Conservation (phyloP, 306 rosid genomes). For the Dicorynia guianensis region DNA sequence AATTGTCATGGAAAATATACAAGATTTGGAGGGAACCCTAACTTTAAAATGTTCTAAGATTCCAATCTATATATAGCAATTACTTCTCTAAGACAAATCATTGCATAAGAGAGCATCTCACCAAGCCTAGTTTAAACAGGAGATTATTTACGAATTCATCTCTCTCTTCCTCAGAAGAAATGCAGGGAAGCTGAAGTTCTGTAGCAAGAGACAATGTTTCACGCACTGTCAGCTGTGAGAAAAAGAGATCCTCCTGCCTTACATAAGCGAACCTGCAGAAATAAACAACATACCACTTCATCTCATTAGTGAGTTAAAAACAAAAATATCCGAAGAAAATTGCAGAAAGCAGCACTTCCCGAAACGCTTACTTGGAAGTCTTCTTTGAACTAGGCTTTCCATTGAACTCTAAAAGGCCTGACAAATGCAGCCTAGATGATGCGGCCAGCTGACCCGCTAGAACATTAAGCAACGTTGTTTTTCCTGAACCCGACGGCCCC, state of each 20-base stretch:
- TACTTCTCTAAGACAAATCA: constrained; percentile 16
- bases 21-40: not conserved
- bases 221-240: constrained; percentile 92
- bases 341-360: constrained; percentile 24
- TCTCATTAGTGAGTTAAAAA: constrained; percentile 3
- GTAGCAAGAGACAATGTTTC: constrained; percentile 88
- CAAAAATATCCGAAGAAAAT: constrained; percentile 25
- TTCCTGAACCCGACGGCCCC: constrained; percentile 99
- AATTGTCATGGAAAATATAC: not conserved
- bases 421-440: constrained; percentile 66
- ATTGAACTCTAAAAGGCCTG: constrained; percentile 82
- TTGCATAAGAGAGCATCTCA: constrained; percentile 41
- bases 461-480: constrained; percentile 88
- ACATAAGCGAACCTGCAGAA: constrained; percentile 84
- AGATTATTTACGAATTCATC: constrained; percentile 81
- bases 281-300: constrained; percentile 20
- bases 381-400: constrained; percentile 71
- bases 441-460: constrained; percentile 86
- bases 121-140: constrained; percentile 86
- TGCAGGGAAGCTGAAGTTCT: constrained; percentile 78
- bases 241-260: constrained; percentile 95
- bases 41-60: constrained; percentile 19
- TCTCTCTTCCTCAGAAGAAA: constrained; percentile 70
- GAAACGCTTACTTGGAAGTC: constrained; percentile 60
- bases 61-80: constrained; percentile 22